Conservation (phyloP, 2,329 filamentous ascomycete genomes). For the Colletotrichum shisoi region DNA sequence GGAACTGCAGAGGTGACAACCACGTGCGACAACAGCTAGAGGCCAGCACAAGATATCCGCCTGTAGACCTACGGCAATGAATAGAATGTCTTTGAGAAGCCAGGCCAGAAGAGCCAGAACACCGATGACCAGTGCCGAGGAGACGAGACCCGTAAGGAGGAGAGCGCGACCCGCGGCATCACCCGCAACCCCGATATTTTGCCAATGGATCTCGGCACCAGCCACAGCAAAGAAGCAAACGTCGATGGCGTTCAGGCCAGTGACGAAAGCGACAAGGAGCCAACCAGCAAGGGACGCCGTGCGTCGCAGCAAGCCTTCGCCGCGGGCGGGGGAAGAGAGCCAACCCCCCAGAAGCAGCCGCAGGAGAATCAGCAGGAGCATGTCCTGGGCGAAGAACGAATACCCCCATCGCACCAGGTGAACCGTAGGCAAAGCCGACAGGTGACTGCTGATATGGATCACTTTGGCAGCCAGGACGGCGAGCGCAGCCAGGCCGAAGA, state of each 20-base stretch:
- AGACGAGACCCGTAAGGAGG: slow-evolving; percentile 46
- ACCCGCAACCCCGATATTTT: slow-evolving; percentile 46
- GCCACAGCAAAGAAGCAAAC: slow-evolving; percentile 47
- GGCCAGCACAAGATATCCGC: slow-evolving; percentile 2
- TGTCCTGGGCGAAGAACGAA: slow-evolving; percentile 50
- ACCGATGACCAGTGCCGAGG: slow-evolving; percentile 39
- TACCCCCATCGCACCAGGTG: slow-evolving; percentile 46
- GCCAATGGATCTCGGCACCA: slow-evolving; percentile 49
- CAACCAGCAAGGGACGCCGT: neutral
- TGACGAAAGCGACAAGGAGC: neutral
- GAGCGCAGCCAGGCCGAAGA: slow-evolving; percentile 47
- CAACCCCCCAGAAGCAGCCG: slow-evolving; percentile 46
- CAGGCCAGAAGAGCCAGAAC: neutral
- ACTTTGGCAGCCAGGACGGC: slow-evolving; percentile 46
- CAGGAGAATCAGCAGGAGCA: slow-evolving; percentile 46
- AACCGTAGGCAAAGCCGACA: slow-evolving; percentile 45
- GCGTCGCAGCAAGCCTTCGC: neutral
- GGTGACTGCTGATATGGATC: slow-evolving; percentile 47
- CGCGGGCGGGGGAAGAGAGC: slow-evolving; percentile 28
- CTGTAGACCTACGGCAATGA: neutral
- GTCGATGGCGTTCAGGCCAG: slow-evolving; percentile 13
- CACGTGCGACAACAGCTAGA: neutral
- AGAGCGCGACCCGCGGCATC: slow-evolving; percentile 47
- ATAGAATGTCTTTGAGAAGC: neutral
- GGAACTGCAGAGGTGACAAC: neutral